Percentiles rank a stretch among this genome's conserved stretches.
phyloP scores from a whole-genome alignment of 129 eudicot genomes.

The Kitagawia praeruptora region DNA sequence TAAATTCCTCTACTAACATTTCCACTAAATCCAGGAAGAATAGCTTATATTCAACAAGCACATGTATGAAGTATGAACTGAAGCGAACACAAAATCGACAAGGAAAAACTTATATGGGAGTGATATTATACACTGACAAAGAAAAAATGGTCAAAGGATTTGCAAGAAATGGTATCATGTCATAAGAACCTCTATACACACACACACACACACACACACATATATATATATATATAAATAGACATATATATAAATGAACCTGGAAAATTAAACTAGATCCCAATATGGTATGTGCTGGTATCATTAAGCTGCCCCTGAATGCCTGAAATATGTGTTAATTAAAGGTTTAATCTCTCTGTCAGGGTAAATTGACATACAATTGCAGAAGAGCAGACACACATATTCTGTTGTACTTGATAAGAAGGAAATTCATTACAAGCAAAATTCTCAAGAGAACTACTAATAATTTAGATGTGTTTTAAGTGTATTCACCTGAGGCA shows the following conservation, averaged over 20 bases:
- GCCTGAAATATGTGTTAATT: conserved; percentile 45
- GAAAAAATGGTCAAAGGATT: neutral
- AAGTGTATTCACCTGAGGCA: conserved; percentile 65
- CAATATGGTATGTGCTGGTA: conserved; percentile 68
- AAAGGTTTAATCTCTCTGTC: neutral
- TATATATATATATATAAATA: neutral
- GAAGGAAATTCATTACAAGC: neutral
- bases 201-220: neutral
- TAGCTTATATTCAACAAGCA: neutral
- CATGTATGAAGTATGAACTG: neutral
- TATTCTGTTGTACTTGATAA: neutral
- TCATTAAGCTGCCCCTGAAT: conserved; percentile 78
- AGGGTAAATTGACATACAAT: neutral
- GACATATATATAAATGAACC: conserved; percentile 23
- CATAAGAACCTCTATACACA: neutral
- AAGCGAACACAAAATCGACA: neutral
- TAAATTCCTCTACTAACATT: neutral
- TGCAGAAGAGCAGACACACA: neutral
- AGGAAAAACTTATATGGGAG: neutral
- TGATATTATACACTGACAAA: neutral
- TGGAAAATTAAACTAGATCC: conserved; percentile 68
- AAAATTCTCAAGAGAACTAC: neutral
- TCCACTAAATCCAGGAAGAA: neutral
- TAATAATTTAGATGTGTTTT: neutral
- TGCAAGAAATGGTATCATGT: neutral